phyloP scores from a whole-genome alignment of 768 basidiomycete genomes.

The Russula foetens region DNA sequence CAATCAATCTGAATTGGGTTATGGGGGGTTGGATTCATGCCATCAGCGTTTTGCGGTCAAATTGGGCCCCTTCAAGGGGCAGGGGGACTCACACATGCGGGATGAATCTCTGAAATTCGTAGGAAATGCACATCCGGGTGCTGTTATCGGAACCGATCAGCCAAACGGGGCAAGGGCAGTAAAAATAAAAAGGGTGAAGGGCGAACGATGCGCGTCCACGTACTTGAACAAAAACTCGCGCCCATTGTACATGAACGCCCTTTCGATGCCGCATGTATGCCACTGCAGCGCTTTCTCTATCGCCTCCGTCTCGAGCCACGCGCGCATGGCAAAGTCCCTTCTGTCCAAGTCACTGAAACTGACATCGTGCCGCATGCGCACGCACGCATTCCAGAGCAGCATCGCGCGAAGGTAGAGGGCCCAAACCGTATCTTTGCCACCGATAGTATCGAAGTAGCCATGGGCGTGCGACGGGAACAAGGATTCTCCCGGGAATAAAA shows the following conservation, averaged over 20 bases:
- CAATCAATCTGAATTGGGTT: slow-evolving; percentile 29
- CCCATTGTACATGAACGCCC: slow-evolving; percentile 59
- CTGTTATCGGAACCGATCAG: slow-evolving; percentile 30
- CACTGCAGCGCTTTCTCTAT: slow-evolving; percentile 54
- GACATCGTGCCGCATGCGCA: slow-evolving; percentile 45
- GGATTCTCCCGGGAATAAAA: slow-evolving; percentile 73
- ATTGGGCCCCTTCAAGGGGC: slow-evolving; percentile 2
- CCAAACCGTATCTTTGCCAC: slow-evolving; percentile 59
- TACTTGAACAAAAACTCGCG: slow-evolving; percentile 75
- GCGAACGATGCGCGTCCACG: slow-evolving; percentile 24
- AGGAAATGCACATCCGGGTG: slow-evolving; percentile 59
- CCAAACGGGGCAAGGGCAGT: not conserved
- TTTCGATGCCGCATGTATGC: slow-evolving; percentile 61
- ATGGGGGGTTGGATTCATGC: too few relatives aligned
- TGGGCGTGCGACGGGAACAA: slow-evolving; percentile 30
- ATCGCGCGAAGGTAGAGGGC: slow-evolving; percentile 63
- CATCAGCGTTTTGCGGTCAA: slow-evolving; percentile 29
- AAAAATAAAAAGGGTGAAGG: not conserved
- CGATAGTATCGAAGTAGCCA: slow-evolving; percentile 28
- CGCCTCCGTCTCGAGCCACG: slow-evolving; percentile 63
- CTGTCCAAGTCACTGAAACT: slow-evolving; percentile 40
- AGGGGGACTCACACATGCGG: slow-evolving; percentile 48
- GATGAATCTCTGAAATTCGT: slow-evolving; percentile 59
- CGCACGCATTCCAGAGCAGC: slow-evolving; percentile 66
- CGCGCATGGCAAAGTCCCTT: slow-evolving; percentile 53